Evolutionary conservation across 495 filamentous ascomycete species (phyloP), one percentile per base, ranked within the genome.

Genomic region (Lasiosphaeria miniovina): DNA sequence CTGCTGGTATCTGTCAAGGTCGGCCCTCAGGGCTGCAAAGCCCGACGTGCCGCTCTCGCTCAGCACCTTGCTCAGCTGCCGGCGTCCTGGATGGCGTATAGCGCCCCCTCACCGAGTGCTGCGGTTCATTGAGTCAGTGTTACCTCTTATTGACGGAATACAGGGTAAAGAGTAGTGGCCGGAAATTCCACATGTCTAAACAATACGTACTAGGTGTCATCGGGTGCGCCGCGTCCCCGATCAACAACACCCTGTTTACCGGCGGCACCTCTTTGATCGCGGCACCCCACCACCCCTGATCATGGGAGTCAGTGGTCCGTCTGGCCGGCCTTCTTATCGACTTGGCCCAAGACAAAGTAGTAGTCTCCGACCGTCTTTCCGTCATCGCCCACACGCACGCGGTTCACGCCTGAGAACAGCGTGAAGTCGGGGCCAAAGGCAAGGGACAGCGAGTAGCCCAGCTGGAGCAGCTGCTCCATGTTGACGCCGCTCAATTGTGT

Each of bases 161-260:
- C 14, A 41, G 38, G 38, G 12, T 3, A n/a, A 46, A 46, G 15
- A 11, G 43, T 1, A 3, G 12, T 41, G 8, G 2, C 7, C 1
- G 38, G 38, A 1, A 7, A 12, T 1, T 0, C 38, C 1, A 8
- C 38, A 7, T 41, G 38, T 12, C 3, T 2, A 46, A 2, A 24
- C 24, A 24, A 24, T 24, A 80, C 81, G 64, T 80, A 86, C 84
- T 75, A 24, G 76, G 79, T 1, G 81, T 79, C 82, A 86, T 85
- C 0, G 82, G 75, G 68, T 87, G 84, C 0, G 80, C 79, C 0
- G 84, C 82, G 69, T 87, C 84, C 0, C 84, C 83, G 8, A 78
- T 77, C 31, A 85, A 41, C 0, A 80, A 78, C 0, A 84, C 71
- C 36, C 78, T 60, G 6, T 82, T 75, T 11, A 61, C 57, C 0